Conservation (phyloP, 208 protist species). For the Wallacemonas rigidus region DNA sequence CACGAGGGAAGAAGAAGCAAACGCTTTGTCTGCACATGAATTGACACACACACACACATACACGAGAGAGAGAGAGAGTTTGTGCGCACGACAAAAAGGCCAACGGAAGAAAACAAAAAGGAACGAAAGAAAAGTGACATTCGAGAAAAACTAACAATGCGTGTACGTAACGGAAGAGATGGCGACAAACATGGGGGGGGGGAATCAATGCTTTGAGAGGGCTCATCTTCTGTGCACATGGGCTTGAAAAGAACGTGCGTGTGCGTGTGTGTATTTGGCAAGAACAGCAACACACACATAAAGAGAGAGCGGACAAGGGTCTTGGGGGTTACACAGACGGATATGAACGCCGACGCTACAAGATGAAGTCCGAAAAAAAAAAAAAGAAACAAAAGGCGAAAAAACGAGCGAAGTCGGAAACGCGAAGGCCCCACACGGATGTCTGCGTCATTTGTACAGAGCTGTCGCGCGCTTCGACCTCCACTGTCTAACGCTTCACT, state of each 20-base stretch:
- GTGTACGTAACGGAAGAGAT: conserved; percentile 5
- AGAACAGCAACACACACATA: no score
- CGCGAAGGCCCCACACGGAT: background rate
- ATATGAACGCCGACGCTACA: no score
- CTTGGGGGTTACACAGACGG: no score
- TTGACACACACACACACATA: background rate
- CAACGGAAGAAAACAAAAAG: conserved; percentile 11
- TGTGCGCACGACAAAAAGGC: background rate
- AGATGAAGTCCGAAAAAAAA: background rate
- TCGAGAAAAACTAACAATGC: conserved; percentile 1
- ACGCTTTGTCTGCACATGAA: no score
- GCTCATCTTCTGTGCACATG: conserved; percentile 2
- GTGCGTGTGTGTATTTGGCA: background rate
- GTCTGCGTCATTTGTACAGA: background rate
- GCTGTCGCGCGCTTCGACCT: no score
- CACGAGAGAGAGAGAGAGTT: background rate
- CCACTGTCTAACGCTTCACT: no score
- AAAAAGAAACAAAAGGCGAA: background rate
- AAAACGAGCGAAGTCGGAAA: background rate
- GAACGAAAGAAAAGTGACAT: conserved; percentile 8
- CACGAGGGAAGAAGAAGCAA: no score
- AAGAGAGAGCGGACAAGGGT: no score
- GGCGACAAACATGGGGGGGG: conserved; percentile 15
- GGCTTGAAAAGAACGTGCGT: conserved; percentile 8
- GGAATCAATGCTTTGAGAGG: background rate